Conservation (phyloP, 495 filamentous ascomycete genomes). For the Aspergillus leporis region DNA sequence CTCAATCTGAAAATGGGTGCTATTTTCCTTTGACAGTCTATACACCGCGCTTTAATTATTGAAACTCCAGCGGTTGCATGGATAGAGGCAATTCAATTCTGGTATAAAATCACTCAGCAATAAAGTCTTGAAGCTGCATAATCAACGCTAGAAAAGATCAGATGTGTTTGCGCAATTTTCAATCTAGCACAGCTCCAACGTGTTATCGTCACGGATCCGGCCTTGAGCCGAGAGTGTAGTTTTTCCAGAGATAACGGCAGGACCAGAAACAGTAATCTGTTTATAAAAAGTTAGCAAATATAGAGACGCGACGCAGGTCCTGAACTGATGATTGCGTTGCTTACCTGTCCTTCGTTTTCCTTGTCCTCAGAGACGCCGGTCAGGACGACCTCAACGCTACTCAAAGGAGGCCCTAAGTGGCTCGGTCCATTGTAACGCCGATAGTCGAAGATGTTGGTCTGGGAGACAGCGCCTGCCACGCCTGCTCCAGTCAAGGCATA, state of each 20-base stretch:
- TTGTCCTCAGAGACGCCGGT: slow-evolving; percentile 57
- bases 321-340: slow-evolving; percentile 5
- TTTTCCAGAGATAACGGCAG: slow-evolving; percentile 38
- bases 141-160: slow-evolving; percentile 7
- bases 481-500: slow-evolving; percentile 81
- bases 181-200: slow-evolving; percentile 31
- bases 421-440: slow-evolving; percentile 54
- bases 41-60: background rate
- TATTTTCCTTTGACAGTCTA: slow-evolving; percentile 6
- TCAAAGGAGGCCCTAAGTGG: slow-evolving; percentile 84
- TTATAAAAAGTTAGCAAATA: slow-evolving; percentile 5
- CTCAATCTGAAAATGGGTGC: slow-evolving; percentile 23
- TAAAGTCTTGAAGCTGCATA: background rate
- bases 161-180: background rate
- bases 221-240: slow-evolving; percentile 29
- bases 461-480: slow-evolving; percentile 80
- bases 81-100: background rate
- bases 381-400: slow-evolving; percentile 74
- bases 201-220: slow-evolving; percentile 45
- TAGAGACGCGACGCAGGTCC: background rate
- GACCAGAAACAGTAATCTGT: slow-evolving; percentile 43
- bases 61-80: background rate
- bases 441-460: slow-evolving; percentile 89
- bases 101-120: background rate
- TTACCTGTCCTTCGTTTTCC: slow-evolving; percentile 66